These are phyloP conservation scores for Linaria vulgaris DNA, from an alignment of 257 asterid genomes.

Conservation along the genomic window DNA sequence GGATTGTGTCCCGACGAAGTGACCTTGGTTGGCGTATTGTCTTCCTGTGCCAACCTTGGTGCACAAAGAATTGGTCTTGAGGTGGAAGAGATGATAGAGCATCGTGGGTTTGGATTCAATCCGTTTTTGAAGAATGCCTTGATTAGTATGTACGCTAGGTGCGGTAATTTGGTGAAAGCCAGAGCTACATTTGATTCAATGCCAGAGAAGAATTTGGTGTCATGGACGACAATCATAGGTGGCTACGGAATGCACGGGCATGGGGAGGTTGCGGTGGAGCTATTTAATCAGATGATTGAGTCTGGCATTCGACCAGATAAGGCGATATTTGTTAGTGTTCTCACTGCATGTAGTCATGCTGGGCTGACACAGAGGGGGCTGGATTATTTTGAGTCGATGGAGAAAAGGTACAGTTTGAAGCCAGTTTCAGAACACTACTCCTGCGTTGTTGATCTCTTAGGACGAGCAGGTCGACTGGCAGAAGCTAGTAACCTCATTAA, in stretches of 20 bases:
- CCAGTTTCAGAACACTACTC: constrained; percentile 75
- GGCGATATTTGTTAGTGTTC: constrained; percentile 62
- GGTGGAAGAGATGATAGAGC: constrained; percentile 54
- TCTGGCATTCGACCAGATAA: constrained; percentile 63
- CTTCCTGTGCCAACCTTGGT: constrained; percentile 88
- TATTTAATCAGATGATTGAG: constrained; percentile 70
- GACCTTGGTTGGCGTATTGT: constrained; percentile 74
- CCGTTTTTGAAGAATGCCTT: constrained; percentile 67
- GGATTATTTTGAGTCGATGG: constrained; percentile 62
- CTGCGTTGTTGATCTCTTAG: constrained; percentile 81
- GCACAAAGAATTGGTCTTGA: constrained; percentile 59
- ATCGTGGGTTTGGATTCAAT: constrained; percentile 43
- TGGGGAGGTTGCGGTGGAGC: constrained; percentile 62
- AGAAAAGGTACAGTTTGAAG: constrained; percentile 44
- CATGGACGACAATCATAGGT: constrained; percentile 91
- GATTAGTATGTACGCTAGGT: constrained; percentile 84
- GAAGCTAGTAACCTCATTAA: constrained; percentile 62
- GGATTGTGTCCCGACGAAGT: constrained; percentile 68
- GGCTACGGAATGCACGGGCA: constrained; percentile 89
- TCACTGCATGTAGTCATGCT: constrained; percentile 85
- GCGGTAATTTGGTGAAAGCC: constrained; percentile 75
- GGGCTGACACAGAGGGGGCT: constrained; percentile 76
- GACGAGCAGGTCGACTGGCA: constrained; percentile 72
- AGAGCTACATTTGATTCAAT: constrained; percentile 57
- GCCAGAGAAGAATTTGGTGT: constrained; percentile 63